Evolutionary conservation across 805 yeast species (phyloP).

Genomic region (Wickerhamiella allomyrinae): DNA sequence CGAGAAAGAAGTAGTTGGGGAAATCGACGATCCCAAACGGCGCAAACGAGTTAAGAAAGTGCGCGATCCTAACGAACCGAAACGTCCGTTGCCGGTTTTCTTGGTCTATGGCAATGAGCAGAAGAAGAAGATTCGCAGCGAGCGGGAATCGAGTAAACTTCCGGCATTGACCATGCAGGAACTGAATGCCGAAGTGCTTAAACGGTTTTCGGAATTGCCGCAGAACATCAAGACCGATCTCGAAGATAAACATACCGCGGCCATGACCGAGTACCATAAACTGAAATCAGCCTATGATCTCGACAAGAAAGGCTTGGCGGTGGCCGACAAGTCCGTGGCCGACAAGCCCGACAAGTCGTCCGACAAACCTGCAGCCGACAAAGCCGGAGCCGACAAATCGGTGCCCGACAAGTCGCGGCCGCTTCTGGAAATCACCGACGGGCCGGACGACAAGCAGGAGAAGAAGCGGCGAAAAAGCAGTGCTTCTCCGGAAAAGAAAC

Average conservation of each 20-base stretch:
- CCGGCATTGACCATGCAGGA: conserved; percentile 61
- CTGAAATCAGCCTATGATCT: neutral
- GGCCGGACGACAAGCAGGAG: neutral
- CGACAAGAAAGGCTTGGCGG: no score
- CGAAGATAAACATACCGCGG: conserved; percentile 39
- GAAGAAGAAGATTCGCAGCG: conserved; percentile 56
- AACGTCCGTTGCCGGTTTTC: conserved; percentile 81
- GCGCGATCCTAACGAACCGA: conserved; percentile 87
- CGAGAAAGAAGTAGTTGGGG: conserved; percentile 12
- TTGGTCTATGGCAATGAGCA: conserved; percentile 63
- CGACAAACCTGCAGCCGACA: neutral
- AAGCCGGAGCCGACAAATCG: neutral
- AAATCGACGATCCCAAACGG: conserved; percentile 3
- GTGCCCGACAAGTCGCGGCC: no score
- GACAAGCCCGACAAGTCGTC: neutral
- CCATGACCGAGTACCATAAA: conserved; percentile 22
- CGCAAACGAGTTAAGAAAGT: conserved; percentile 33
- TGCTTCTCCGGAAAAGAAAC: neutral
- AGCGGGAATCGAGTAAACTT: conserved; percentile 43
- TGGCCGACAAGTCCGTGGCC: no score
- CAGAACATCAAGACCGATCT: conserved; percentile 60
- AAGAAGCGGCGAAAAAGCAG: neutral
- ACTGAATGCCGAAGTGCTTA: conserved; percentile 63
- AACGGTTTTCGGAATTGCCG: conserved; percentile 60
- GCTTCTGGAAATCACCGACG: neutral